These are phyloP conservation scores for Tetradesmus obliquus DNA, from an alignment of 139 green algal species.

Conservation along the genomic window DNA sequence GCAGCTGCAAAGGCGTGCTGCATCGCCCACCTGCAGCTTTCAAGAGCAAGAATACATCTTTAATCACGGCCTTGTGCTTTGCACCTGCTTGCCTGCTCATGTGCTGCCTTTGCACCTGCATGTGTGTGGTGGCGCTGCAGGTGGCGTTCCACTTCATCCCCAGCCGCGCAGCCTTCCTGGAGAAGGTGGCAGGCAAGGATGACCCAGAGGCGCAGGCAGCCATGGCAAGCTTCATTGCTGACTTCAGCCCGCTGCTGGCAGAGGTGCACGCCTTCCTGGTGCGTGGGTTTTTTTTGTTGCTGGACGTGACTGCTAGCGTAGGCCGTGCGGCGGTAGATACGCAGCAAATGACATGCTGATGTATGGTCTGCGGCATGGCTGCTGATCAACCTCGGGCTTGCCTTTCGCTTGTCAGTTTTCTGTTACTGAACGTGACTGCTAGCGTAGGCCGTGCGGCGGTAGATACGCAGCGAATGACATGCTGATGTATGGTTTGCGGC, in stretches of 20 bases:
- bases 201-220: constrained; percentile 46
- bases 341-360: too few species aligned
- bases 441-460: too few species aligned
- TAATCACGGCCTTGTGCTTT: not conserved
- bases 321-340: too few species aligned
- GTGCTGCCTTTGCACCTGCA: not conserved
- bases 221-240: constrained; percentile 64
- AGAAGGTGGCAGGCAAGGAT: constrained; percentile 46
- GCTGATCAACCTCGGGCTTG: too few species aligned
- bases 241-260: constrained; percentile 66
- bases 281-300: not conserved
- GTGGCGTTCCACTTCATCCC: constrained; percentile 69
- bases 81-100: not conserved
- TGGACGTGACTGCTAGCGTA: not conserved
- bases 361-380: too few species aligned
- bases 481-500: too few species aligned
- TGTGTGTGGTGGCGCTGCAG: constrained; percentile 16
- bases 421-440: too few species aligned
- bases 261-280: constrained; percentile 76
- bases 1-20: not conserved
- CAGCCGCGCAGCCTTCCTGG: constrained; percentile 59
- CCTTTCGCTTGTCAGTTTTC: too few species aligned
- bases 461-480: too few species aligned
- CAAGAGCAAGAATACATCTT: not conserved
- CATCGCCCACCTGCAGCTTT: not conserved